Evolutionary conservation across 2,329 filamentous ascomycete species (phyloP), one percentile per base, ranked within the genome.

Genomic region (Madurella mycetomatis): DNA sequence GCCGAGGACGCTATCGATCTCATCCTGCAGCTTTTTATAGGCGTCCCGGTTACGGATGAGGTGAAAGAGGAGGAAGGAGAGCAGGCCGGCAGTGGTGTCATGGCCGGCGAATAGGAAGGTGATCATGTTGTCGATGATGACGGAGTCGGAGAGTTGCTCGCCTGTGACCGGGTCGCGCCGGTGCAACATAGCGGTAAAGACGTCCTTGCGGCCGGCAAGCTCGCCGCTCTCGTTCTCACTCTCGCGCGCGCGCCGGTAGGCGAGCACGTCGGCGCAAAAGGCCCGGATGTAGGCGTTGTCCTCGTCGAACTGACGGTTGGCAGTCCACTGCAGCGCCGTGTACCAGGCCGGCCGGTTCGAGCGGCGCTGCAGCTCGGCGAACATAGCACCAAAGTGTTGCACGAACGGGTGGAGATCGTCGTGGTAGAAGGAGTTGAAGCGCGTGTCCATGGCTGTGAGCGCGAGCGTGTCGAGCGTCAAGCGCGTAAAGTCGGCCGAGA

Each of bases 401-500:
- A 90, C 76, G 61, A 91, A 90, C 0, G 86, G 86, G 60, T 91
- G 87, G 66, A 86, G 72, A 9, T 82, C 75, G 13, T 87, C 80
- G 30, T 76, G 76, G 65, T 90, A 91, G 69, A 85, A 90, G 1
- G 81, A 85, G 69, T 90, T 90, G 76, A 90, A 90, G 16, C 87
- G 82, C 55, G 78, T 86, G 39, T 81, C 80, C 82, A 88, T 86
- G n/a, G 82, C 75, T 66, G 85, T 87, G 2, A 91, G 76, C 1
- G 84, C 85, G 9, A 91, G 77, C 0, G 86, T 87, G 65, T 91
- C 87, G 2, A 91, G 76, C 0, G 87, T 83, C 32, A 90, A 72
- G n/a, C 86, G 79, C 2, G 86, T 88, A 58, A 88, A 88, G 67
- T 89, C 85, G 16, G 86, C 83, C 0, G 81, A 77, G 0, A 81